Evolutionary conservation across 1,284 basidiomycete species (phyloP).

Genomic region (Ceratobasidium sp.): DNA sequence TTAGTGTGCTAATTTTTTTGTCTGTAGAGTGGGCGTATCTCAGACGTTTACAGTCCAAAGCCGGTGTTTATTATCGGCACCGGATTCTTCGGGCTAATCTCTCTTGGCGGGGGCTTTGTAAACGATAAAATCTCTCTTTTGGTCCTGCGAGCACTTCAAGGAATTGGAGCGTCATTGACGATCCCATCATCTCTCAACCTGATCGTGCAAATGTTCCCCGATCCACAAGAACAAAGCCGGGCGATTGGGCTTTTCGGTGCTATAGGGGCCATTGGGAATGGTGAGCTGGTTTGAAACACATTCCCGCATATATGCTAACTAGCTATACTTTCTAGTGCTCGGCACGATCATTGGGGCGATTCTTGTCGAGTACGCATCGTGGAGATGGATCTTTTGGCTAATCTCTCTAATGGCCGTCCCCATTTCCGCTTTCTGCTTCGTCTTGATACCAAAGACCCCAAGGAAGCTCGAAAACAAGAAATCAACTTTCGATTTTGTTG

Average conservation of each 20-base stretch:
- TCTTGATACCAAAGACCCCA: conserved; percentile 55
- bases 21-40: conserved; percentile 38
- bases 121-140: conserved; percentile 43
- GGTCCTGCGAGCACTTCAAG: conserved; percentile 44
- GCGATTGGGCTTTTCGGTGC: conserved; percentile 59
- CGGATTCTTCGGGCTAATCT: conserved; percentile 34
- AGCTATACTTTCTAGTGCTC: conserved; percentile 54
- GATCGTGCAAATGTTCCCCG: conserved; percentile 59
- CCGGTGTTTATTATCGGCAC: conserved; percentile 43
- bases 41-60: conserved; percentile 46
- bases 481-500: conserved; percentile 58
- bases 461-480: conserved; percentile 34
- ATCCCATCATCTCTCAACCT: conserved; percentile 61
- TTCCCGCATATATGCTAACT: conserved; percentile 46
- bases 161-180: conserved; percentile 57
- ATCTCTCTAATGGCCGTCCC: conserved; percentile 57
- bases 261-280: conserved; percentile 58
- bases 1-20: neutral
- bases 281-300: conserved; percentile 18
- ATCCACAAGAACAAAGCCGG: conserved; percentile 57
- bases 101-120: conserved; percentile 42
- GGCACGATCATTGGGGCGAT: conserved; percentile 63
- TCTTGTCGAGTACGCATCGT: conserved; percentile 57
- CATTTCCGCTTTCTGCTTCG: conserved; percentile 53
- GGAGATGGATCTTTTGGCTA: conserved; percentile 60